A percentile compares a stretch with the other conserved stretches of the same genome.
These are phyloP conservation scores for Actinidia arguta DNA, from an alignment of 179 eudicot species.

Conservation along the genomic window DNA sequence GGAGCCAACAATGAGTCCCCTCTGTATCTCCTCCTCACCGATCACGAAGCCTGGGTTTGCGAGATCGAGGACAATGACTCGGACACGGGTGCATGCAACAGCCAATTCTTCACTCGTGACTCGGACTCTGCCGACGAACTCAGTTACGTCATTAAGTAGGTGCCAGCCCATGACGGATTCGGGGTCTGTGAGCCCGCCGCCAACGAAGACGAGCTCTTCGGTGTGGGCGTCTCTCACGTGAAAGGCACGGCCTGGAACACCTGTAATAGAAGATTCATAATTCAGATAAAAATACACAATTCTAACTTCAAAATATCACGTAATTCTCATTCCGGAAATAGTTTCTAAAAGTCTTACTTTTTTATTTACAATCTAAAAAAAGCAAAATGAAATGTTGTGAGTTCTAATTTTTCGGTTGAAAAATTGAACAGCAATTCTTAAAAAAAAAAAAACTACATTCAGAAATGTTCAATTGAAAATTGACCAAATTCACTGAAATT, in stretches of 20 bases:
- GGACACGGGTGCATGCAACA: conserved; percentile 62
- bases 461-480: no score
- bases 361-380: no score
- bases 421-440: no score
- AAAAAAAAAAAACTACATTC: no score
- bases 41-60: conserved; percentile 41
- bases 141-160: conserved; percentile 63
- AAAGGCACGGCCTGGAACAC: conserved; percentile 85
- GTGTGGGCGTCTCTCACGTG: conserved; percentile 74
- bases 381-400: no score
- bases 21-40: conserved; percentile 40
- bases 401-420: no score
- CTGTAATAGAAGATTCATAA: conserved; percentile 30
- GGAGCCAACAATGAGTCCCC: conserved; percentile 64
- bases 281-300: no score
- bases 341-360: no score
- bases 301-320: no score
- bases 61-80: conserved; percentile 59
- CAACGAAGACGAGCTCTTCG: conserved; percentile 67
- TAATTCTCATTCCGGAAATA: no score
- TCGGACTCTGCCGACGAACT: conserved; percentile 70
- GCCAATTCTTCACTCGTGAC: conserved; percentile 56
- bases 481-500: no score
- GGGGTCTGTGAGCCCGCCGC: conserved; percentile 74
- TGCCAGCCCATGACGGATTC: conserved; percentile 96